These are phyloP conservation scores for Aeminium ludgeri DNA, from an alignment of 495 filamentous ascomycete genomes.

Conservation along the genomic window DNA sequence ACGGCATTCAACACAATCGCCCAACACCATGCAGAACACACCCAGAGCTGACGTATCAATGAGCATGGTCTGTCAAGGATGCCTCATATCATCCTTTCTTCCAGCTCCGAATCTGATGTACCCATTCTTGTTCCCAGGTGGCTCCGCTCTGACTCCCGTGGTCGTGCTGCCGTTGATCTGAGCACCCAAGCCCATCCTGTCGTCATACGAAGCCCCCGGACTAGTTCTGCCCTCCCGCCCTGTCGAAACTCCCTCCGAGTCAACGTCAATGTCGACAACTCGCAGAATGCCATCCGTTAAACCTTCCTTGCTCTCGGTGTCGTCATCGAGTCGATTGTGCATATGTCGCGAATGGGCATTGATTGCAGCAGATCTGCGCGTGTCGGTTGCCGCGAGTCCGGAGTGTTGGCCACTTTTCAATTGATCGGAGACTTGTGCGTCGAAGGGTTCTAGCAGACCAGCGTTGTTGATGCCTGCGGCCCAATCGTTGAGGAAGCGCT, in stretches of 20 bases:
- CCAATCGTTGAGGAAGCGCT: slow-evolving; percentile 3
- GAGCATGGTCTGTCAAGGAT: no score
- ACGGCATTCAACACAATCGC: no score
- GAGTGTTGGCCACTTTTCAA: not conserved
- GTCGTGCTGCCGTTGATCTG: no score
- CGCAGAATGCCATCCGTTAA: slow-evolving; percentile 3
- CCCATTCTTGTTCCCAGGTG: no score
- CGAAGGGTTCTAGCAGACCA: not conserved
- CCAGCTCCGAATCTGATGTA: no score
- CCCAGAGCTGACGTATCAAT: no score
- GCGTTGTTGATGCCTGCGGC: not conserved
- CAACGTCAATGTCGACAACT: slow-evolving; percentile 1
- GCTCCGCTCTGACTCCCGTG: no score
- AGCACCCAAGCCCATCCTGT: no score
- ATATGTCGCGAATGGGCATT: not conserved
- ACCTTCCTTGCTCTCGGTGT: slow-evolving; percentile 1
- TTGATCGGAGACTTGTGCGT: not conserved
- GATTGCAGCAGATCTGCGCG: not conserved
- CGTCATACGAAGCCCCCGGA: no score
- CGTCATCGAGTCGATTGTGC: not conserved
- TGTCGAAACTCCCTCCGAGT: not conserved
- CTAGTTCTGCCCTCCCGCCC: not conserved
- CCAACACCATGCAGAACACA: no score
- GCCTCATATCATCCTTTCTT: no score
- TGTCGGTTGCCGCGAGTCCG: no score